Conservation (phyloP, 352 stramenopile genomes). For the Globisporangium rhizosaccharum region DNA sequence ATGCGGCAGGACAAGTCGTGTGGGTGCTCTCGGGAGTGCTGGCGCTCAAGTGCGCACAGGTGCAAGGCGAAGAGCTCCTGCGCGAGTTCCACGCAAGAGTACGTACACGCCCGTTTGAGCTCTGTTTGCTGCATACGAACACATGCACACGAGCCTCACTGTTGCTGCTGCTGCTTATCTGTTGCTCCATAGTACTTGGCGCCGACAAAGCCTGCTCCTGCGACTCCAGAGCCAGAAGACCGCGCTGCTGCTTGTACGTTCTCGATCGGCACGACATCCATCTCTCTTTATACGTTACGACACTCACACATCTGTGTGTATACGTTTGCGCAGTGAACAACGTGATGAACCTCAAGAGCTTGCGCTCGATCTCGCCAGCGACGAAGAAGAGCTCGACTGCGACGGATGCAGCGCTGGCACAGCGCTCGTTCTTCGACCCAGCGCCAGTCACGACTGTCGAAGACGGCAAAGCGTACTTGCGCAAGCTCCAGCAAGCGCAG, state of each 20-base stretch:
- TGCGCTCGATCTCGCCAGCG: constrained; percentile 40
- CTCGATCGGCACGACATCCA: not conserved
- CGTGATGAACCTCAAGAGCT: constrained; percentile 50
- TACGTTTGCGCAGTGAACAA: constrained; percentile 40
- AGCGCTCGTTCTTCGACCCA: constrained; percentile 75
- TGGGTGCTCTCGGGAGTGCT: constrained; percentile 52
- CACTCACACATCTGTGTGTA: not conserved
- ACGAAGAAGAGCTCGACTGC: constrained; percentile 27
- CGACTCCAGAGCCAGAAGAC: constrained; percentile 15
- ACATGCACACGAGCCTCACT: not conserved
- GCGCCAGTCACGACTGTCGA: constrained; percentile 60
- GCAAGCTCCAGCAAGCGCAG: constrained; percentile 47
- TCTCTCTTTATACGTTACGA: not conserved
- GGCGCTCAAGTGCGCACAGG: constrained; percentile 55
- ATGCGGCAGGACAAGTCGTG: constrained; percentile 32
- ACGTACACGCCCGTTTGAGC: not conserved
- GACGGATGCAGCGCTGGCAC: not conserved
- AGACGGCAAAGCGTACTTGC: constrained; percentile 68
- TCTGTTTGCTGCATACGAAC: not conserved
- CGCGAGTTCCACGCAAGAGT: constrained; percentile 59
- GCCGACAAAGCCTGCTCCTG: constrained; percentile 8
- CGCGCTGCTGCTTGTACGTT: constrained; percentile 31
- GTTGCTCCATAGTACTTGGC: constrained; percentile 28
- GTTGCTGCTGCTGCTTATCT: not conserved
- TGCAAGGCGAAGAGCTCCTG: constrained; percentile 56